Evolutionary conservation across 2,329 filamentous ascomycete genomes (phyloP), one percentile per base, ranked within the genome.

Genomic region (Chaetomium olivaceum): DNA sequence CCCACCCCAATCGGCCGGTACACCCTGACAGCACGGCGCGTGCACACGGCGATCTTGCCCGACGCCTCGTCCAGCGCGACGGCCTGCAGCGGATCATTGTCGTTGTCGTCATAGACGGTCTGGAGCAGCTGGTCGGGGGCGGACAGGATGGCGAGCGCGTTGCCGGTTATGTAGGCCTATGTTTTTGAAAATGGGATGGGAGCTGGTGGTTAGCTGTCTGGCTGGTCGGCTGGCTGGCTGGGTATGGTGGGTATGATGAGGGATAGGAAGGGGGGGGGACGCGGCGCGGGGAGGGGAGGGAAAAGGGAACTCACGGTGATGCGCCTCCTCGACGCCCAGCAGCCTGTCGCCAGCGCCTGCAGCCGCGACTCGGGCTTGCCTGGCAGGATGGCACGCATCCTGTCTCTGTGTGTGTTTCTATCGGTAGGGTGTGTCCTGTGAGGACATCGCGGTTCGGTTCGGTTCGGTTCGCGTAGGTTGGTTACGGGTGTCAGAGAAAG

Each of bases 141-240:
- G 74, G 87, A 85, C 71, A 98, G 87, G 73, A 99, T 89, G 61
- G 95, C 87, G 70, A 98, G 87, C 68, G 92, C 92, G 78, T 90
- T 91, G 73, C 94, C 94, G 67, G 91, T 95, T 70, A 97, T 90
- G 79, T 98, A 99, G 60, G 88, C 87, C 92, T 96, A 73, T n/a
- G n/a, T n/a, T n/a, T n/a, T n/a, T n/a, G n/a, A n/a, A n/a, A n/a
- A n/a, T n/a, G n/a, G n/a, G n/a, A n/a, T n/a, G n/a, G n/a, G n/a
- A n/a, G n/a, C n/a, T n/a, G n/a, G n/a, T n/a, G n/a, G 58, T 61
- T n/a, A 61, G 58, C 58, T 7, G n/a, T n/a, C n/a, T n/a, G n/a
- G n/a, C n/a, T n/a, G 25, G 58, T 54, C 11, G 51, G 58, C 29
- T 7, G 4, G 19, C 5, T 31, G 3, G 21, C 1, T 36, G 36